A percentile compares a stretch with the other conserved stretches of the same genome.
phyloP scores from a whole-genome alignment of 2,329 filamentous ascomycete genomes.

The Cucurbitaria berberidis region DNA sequence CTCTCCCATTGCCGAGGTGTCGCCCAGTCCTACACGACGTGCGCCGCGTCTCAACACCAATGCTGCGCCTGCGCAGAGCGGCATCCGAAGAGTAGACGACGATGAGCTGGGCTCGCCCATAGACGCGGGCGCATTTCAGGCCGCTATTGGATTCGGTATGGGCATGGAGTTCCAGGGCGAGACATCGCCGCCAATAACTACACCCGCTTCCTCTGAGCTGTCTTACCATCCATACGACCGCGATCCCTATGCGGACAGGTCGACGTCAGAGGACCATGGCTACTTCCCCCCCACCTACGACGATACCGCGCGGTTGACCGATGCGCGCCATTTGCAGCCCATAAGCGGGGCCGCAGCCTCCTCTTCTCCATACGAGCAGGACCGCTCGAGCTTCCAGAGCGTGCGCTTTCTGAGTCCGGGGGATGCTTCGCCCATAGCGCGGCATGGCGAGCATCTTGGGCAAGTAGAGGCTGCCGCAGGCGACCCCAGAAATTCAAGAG shows the following conservation, averaged over 20 bases:
- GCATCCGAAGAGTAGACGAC: constrained; percentile 44
- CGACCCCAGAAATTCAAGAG: constrained; percentile 35
- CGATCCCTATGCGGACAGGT: constrained; percentile 44
- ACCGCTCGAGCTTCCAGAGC: constrained; percentile 61
- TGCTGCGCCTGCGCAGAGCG: constrained; percentile 34
- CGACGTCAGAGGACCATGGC: constrained; percentile 59
- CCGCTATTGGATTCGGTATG: constrained; percentile 55
- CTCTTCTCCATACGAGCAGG: constrained; percentile 46
- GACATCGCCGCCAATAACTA: constrained; percentile 35
- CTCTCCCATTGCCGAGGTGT: constrained; percentile 60
- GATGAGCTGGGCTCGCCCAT: constrained; percentile 49
- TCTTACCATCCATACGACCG: constrained; percentile 53
- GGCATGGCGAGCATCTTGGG: constrained; percentile 66
- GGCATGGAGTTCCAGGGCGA: constrained; percentile 55
- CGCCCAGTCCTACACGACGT: constrained; percentile 54
- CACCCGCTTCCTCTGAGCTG: constrained; percentile 50
- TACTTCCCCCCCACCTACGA: constrained; percentile 63
- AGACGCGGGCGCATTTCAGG: constrained; percentile 56
- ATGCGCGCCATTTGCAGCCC: constrained; percentile 61
- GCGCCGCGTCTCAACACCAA: constrained; percentile 47
- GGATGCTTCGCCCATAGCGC: constrained; percentile 51
- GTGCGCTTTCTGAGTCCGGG: constrained; percentile 59
- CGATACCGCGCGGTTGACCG: constrained; percentile 66
- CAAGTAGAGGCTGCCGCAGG: constrained; percentile 61
- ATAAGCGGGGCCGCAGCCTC: constrained; percentile 58